Evolutionary conservation across 495 filamentous ascomycete species (phyloP), one percentile per base, ranked within the genome.

Genomic region (Platismatia glauca): DNA sequence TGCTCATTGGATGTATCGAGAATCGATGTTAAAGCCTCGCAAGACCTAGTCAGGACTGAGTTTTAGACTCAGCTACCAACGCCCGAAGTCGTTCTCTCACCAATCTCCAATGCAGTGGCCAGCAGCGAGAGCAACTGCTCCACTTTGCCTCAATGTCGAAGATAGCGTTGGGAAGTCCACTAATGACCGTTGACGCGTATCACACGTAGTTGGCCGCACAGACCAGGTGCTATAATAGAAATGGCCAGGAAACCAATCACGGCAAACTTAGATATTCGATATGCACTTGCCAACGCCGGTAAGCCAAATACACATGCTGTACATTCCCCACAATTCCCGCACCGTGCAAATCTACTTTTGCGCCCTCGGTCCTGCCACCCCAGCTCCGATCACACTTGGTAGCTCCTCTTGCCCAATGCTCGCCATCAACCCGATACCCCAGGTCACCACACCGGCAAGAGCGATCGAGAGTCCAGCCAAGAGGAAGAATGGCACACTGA

Each of bases 401-500:
- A 96, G 75, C 68, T 87, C 82, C 73, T 89, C 81, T 68, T 86
- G 78, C 29, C 94, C 94, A 67, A 97, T 86, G 52, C 77, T 82
- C 65, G 84, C 90, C 68, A 97, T 69, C 78, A 95, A 72, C 2
- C 87, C 84, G 68, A 98, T 82, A 9, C 84, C 84, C 73, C 84
- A 86, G 20, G 75, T 73, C 7, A 89, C 69, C 35, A 85, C 75
- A 29, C 81, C 74, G 13, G 89, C 71, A 34, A 90, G 76, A 27
- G 83, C 70, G 50, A 95, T 75, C 9, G 80, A 84, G 46, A 94
- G 85, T 6, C 85, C 82, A 7, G 82, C 78, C 67, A 98, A 78
- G 44, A 98, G 74, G 81, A 91, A 95, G 73, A 98, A 97, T 43
- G 84, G 84, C 24, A 85, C 81, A 73, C 88, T 91, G 53, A 97